Evolutionary conservation across 139 green algal genomes (phyloP), one percentile per base, ranked within the genome.

Genomic region (Tetradesmus obliquus): DNA sequence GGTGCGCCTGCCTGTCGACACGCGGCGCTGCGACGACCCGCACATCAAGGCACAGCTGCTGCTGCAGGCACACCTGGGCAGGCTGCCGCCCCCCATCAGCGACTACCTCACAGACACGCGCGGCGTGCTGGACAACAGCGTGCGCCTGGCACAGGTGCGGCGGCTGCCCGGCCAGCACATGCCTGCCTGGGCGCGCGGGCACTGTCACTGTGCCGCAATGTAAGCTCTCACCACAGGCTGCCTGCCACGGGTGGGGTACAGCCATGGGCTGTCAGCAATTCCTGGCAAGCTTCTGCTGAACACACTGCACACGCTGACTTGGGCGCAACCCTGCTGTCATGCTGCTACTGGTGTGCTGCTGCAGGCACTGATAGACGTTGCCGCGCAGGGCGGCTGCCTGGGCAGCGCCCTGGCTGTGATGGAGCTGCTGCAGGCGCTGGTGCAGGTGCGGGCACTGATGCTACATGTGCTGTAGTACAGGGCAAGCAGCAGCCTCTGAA

Each of bases 61-160:
- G 90, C 86, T 90, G 58, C 84, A 91, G 54, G 74, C 74, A 1
- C 98, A 99, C 96, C 93, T 99, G 90, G 94, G 93, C 5, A 95
- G 97, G 8, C 57, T 97, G 88, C 86, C 93, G 0, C 90, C 83
- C 8, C 98, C 98, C 80, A 98, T 99, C 88, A 96, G 86, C 51
- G 98, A 99, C 94, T 99, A 99, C 91, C 54, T 98, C 45, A 99
- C 97, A 3, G 98, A 99, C 94, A 99, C 97, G 32, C 98, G 98
- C 93, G 93, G 88, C 15, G 97, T 97, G 80, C 95, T 99, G 84
- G 98, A 99, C 94, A 98, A 99, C 89, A 95, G 90, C 72, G 89
- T 98, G 53, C 97, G 98, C 55, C 93, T 99, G 51, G 92, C 99
- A 87, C 97, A 97, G 95, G 95, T 92, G 55, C 32, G 6, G 91